Base-by-base conservation (phyloP, 2,329 filamentous ascomycete species). In the Sclerotinia glacialis region DNA sequence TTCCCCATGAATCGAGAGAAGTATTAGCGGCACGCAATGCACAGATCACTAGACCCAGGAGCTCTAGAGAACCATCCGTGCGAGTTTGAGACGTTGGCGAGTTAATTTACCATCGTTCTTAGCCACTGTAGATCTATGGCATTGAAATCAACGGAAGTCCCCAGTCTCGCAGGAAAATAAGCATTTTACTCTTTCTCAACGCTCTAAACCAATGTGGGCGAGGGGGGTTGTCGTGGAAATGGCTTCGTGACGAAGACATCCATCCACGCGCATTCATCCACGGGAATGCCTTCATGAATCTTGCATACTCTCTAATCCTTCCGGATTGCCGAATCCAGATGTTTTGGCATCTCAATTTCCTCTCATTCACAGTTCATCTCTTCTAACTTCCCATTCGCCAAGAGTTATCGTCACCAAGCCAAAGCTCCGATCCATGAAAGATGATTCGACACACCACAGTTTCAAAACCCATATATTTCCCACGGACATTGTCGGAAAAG, bases 41-140 rank as follows among this genome's bases (percentile, higher is more conserved):
- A 59, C 55, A 59, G 40, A 59, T 46, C 18, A 46, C 26, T 23
- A 34, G 42, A 44, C 7, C 40, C 26, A 21, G 26, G 18, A 46
- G 40, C 55, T 46, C 44, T 40, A 31, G 18, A 6, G 11, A 8
- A 34, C n/a, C 42, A 59, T 47, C 56, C 28, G 42, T 59, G 56
- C 56, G 42, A 59, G 42, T 59, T 59, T 46, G 56, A 59, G 26
- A 34, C 44, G 56, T n/a, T 26, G 28, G 34, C n/a, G 28, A 34
- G 28, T 47, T 23, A 31, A 47, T 34, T 23, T 47, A 47, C 26
- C 42, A 12, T 59, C 18, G 34, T 23, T 58, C 23, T 58, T 12
- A 12, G 3, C 42, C 56, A 59, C 26, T 16, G 26, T 23, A 59
- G 2, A 31, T 34, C 44, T 12, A 59, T 34, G 18, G 26, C 26